Evolutionary conservation across 129 eudicot species (phyloP).

Genomic region (Lactuca sativa): DNA sequence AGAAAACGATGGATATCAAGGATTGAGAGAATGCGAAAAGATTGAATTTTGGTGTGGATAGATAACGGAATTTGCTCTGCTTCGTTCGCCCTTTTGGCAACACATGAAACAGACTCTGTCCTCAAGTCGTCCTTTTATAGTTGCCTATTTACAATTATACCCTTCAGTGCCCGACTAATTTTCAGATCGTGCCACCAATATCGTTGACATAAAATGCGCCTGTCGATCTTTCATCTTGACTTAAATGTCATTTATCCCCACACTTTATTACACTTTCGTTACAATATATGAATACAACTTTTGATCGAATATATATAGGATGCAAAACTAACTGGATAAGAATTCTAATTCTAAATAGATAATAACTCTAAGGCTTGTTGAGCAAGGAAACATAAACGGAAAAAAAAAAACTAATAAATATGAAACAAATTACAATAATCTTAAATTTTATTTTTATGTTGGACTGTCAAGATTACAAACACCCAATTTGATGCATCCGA

Average conservation of each 20-base stretch:
- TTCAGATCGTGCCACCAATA: conserved; percentile 22
- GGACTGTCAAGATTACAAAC: too few relatives aligned
- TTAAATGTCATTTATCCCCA: neutral
- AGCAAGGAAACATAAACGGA: too few relatives aligned
- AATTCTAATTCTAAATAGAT: too few relatives aligned
- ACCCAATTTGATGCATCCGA: too few relatives aligned
- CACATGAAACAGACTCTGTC: conserved; percentile 22
- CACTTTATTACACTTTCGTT: neutral
- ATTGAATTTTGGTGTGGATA: conserved; percentile 24
- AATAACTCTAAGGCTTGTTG: too few relatives aligned
- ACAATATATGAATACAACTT: neutral
- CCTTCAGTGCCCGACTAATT: neutral
- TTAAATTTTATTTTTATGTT: too few relatives aligned
- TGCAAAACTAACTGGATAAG: too few relatives aligned
- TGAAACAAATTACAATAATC: too few relatives aligned
- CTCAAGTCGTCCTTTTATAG: neutral
- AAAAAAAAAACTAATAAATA: too few relatives aligned
- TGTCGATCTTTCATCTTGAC: conserved; percentile 15
- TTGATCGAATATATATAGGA: too few relatives aligned
- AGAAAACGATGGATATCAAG: conserved; percentile 11
- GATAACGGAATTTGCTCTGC: conserved; percentile 57
- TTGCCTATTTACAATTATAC: neutral
- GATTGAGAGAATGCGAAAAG: conserved; percentile 1
- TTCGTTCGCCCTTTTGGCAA: conserved; percentile 34
- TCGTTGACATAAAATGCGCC: conserved; percentile 8